A percentile compares a stretch with the other conserved stretches of the same genome.
Evolutionary conservation across 1,139 yeast species (phyloP).

Genomic region (Wickerhamomyces sp.): DNA sequence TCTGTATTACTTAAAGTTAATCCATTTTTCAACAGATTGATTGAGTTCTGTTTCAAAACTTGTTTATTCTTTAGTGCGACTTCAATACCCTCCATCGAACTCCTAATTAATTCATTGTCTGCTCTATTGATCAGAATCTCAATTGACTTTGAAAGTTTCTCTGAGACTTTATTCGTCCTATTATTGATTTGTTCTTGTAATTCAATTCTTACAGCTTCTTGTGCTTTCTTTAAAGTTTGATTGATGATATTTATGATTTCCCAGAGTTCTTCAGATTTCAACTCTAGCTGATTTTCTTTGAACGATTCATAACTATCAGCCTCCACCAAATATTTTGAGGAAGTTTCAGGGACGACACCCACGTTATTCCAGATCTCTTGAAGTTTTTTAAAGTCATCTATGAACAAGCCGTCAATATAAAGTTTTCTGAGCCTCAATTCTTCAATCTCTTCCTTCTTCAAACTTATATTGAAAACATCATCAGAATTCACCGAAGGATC

Average conservation of each 20-base stretch:
- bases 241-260: slow-evolving; percentile 33
- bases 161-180: slow-evolving; percentile 35
- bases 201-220: slow-evolving; percentile 27
- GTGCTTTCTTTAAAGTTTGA: slow-evolving; percentile 35
- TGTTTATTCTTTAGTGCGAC: slow-evolving; percentile 22
- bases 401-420: slow-evolving; percentile 7
- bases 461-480: slow-evolving; percentile 3
- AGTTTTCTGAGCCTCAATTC: slow-evolving; percentile 10
- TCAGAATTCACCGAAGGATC: slow-evolving; percentile 22
- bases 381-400: slow-evolving; percentile 18
- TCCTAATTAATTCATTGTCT: slow-evolving; percentile 44
- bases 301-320: slow-evolving; percentile 39
- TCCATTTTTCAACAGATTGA: slow-evolving; percentile 41
- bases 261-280: slow-evolving; percentile 28
- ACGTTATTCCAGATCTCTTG: slow-evolving; percentile 19
- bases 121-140: slow-evolving; percentile 41
- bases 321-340: slow-evolving; percentile 33
- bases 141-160: slow-evolving; percentile 36
- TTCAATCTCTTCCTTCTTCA: slow-evolving; percentile 7
- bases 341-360: no score
- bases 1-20: slow-evolving; percentile 36
- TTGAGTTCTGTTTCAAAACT: slow-evolving; percentile 33
- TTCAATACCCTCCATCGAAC: slow-evolving; percentile 20
- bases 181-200: slow-evolving; percentile 16
- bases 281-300: slow-evolving; percentile 26